phyloP scores from a whole-genome alignment of 2,329 filamentous ascomycete genomes.

The Hypoxylon sp. region DNA sequence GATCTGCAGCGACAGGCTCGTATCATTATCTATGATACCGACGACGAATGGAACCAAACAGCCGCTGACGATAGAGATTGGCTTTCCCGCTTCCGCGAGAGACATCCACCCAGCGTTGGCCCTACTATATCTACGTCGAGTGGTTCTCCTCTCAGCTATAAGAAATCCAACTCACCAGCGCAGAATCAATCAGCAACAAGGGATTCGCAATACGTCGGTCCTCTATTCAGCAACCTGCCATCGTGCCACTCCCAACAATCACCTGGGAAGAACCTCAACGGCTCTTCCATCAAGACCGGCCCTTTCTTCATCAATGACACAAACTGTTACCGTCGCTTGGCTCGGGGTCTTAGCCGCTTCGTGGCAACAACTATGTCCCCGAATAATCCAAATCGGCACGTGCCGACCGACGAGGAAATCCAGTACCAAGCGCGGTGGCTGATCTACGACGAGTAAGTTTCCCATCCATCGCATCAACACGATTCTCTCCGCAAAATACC shows the following conservation, averaged over 20 bases:
- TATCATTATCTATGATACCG: conserved; percentile 73
- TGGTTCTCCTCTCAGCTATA: conserved; percentile 36
- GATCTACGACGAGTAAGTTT: conserved; percentile 72
- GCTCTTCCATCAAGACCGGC: conserved; percentile 49
- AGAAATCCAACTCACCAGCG: conserved; percentile 11
- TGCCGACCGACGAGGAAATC: conserved; percentile 74
- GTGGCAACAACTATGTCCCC: conserved; percentile 68
- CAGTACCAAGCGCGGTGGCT: conserved; percentile 75
- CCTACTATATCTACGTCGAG: conserved; percentile 44
- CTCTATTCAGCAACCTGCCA: conserved; percentile 23
- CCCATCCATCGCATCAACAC: background rate
- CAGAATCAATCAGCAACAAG: conserved; percentile 16
- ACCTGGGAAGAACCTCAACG: conserved; percentile 19
- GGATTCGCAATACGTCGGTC: conserved; percentile 36
- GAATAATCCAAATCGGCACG: conserved; percentile 72
- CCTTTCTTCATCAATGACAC: conserved; percentile 71
- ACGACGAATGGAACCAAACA: conserved; percentile 76
- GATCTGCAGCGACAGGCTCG: conserved; percentile 71
- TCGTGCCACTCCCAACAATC: conserved; percentile 22
- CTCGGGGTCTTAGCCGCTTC: conserved; percentile 68
- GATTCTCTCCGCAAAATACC: background rate
- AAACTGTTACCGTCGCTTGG: conserved; percentile 72
- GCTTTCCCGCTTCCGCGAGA: conserved; percentile 67
- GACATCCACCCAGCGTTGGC: conserved; percentile 56
- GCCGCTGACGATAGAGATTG: conserved; percentile 70